phyloP scores from a whole-genome alignment of 306 rosid genomes.

The Quercus gilva region DNA sequence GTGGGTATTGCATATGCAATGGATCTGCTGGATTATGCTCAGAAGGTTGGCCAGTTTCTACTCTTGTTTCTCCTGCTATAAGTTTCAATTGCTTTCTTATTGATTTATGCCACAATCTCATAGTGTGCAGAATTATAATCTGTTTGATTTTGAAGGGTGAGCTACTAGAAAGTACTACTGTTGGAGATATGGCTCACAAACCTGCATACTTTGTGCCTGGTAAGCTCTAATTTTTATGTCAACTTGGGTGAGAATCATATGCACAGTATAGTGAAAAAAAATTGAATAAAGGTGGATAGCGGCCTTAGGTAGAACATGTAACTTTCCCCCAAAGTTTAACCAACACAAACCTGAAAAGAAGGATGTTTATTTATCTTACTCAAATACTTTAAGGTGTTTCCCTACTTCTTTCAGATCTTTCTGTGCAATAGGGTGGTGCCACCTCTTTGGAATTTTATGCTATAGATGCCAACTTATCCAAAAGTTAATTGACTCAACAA shows the following conservation, averaged over 20 bases:
- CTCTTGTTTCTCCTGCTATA: constrained; percentile 14
- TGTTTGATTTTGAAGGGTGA: constrained; percentile 94
- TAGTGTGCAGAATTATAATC: constrained; percentile 55
- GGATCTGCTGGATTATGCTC: constrained; percentile 90
- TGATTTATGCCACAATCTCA: constrained; percentile 48
- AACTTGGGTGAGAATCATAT: constrained; percentile 9
- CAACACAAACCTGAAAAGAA: background rate
- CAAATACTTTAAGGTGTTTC: background rate
- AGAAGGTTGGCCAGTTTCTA: constrained; percentile 58
- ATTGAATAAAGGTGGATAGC: background rate
- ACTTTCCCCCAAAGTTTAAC: background rate
- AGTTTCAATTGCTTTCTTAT: constrained; percentile 32
- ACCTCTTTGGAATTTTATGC: background rate
- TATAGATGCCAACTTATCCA: background rate
- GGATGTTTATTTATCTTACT: background rate
- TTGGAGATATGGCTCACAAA: constrained; percentile 96
- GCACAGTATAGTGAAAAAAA: background rate
- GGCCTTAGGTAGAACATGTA: background rate
- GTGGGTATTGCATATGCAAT: constrained; percentile 98
- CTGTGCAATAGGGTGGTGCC: background rate
- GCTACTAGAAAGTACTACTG: constrained; percentile 74
- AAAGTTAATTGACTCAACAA: too few species aligned
- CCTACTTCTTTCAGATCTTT: background rate
- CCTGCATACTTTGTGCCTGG: constrained; percentile 99
- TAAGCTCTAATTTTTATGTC: constrained; percentile 36